Evolutionary conservation across 192 early-diverging fungal genomes (phyloP).

Genomic region (Lobosporangium transversale): DNA sequence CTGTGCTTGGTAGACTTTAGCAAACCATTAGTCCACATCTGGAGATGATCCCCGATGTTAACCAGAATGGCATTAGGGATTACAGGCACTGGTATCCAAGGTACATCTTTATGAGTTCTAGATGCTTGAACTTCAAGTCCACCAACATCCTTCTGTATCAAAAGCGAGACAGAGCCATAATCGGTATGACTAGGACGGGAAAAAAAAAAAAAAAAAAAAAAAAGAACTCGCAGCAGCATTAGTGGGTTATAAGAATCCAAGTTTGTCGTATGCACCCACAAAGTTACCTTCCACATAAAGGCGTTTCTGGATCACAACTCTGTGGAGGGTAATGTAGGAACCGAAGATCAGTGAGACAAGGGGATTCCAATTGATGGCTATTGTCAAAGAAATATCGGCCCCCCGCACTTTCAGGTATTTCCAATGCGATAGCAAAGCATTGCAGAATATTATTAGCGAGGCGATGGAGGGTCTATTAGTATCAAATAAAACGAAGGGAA

Average conservation of each 20-base stretch:
- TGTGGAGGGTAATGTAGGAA: conserved; percentile 72
- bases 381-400: conserved; percentile 61
- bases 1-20: conserved; percentile 72
- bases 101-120: conserved; percentile 32
- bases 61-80: conserved; percentile 65
- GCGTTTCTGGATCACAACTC: conserved; percentile 51
- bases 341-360: conserved; percentile 61
- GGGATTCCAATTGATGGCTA: conserved; percentile 58
- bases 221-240: no score
- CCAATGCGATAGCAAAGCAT: conserved; percentile 69
- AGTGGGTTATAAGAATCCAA: background rate
- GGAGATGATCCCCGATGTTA: conserved; percentile 70
- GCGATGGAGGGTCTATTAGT: conserved; percentile 59
- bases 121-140: conserved; percentile 65
- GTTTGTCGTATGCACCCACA: no score
- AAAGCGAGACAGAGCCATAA: conserved; percentile 73
- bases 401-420: conserved; percentile 65
- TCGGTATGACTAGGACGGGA: conserved; percentile 64
- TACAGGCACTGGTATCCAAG: conserved; percentile 71
- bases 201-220: no score
- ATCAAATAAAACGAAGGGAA: no score
- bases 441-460: conserved; percentile 61
- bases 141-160: conserved; percentile 73
- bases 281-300: conserved; percentile 61
- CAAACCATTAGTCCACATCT: conserved; percentile 70